A percentile compares a stretch with the other conserved stretches of the same genome.
phyloP scores from a whole-genome alignment of 1,284 basidiomycete species.

The Afroboletus lepidellus region DNA sequence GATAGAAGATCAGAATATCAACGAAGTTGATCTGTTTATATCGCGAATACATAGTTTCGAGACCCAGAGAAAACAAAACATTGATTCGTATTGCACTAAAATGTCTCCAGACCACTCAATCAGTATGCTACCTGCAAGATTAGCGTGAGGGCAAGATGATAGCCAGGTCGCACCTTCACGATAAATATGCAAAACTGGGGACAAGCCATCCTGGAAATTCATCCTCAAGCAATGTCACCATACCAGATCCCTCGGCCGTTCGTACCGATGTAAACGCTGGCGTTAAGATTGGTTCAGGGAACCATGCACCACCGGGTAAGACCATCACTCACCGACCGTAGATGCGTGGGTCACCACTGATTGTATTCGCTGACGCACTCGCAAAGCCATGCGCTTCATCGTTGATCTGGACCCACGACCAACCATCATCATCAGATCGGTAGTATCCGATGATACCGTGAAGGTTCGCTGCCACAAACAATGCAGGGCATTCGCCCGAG shows the following conservation, averaged over 20 bases:
- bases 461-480: constrained; percentile 6
- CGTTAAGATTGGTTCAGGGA: not conserved
- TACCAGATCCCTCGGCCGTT: constrained; percentile 15
- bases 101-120: too few relatives aligned
- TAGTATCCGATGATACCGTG: constrained; percentile 29
- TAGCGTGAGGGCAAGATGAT: too few relatives aligned
- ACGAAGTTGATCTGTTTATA: too few relatives aligned
- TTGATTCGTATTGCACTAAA: too few relatives aligned
- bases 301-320: not conserved
- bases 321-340: constrained; percentile 11
- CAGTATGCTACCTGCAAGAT: too few relatives aligned
- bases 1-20: too few relatives aligned
- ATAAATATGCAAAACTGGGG: not conserved
- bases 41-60: too few relatives aligned
- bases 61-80: too few relatives aligned
- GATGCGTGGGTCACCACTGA: constrained; percentile 47
- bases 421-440: constrained; percentile 57
- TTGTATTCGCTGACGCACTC: constrained; percentile 44
- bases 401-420: constrained; percentile 61
- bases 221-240: constrained; percentile 3
- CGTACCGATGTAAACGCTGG: constrained; percentile 15
- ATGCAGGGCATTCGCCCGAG: not conserved
- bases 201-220: not conserved
- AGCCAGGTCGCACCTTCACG: too few relatives aligned
- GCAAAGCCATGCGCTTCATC: constrained; percentile 62